Evolutionary conservation across 768 basidiomycete genomes (phyloP), one percentile per base, ranked within the genome.

Genomic region (Clathrus columnatus): DNA sequence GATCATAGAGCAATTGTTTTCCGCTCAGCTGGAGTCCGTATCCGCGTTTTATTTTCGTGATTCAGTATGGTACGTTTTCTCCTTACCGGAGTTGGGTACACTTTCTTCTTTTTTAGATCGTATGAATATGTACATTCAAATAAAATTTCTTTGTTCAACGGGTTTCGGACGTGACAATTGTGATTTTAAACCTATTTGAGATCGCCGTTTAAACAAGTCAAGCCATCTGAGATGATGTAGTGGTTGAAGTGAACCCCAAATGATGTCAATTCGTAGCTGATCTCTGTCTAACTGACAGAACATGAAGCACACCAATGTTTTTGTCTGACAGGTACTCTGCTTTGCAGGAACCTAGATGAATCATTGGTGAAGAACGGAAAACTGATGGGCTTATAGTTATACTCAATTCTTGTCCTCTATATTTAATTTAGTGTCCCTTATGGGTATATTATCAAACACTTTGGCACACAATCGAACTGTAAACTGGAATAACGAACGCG

Each of bases 1-100:
- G 54, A 45, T 55, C 54, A 21, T 47, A 55, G 54, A 55, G 44
- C 28, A 28, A 55, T 11, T 20, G 46, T 27, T 32, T 20, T 27
- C 54, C 44, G 46, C 54, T 55, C 54, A 55, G 54, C 54, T 55
- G 54, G 54, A 55, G 54, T 42, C 30, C 54, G 54, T 48, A 55
- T 30, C 48, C 48, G 46, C 45, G 29, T 23, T 47, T 44, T 46
- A 20, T 27, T 43, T 42, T 41, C 42, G 41, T 26, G n/a, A 10
- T 41, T 42, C 51, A 53, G 48, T 29, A 45, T 55, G 54, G 54
- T 55, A 28, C 54, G 54, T 55, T 36, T 36, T 32, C 54, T 55
- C 54, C 54, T 55, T 55, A 55, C 54, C 54, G 54, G 54, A 55
- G 54, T 27, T 28, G 54, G 54, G 20, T 47, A 55, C 44, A 55